phyloP scores from a whole-genome alignment of 2,329 filamentous ascomycete genomes.

The Aspergillus texensis region DNA sequence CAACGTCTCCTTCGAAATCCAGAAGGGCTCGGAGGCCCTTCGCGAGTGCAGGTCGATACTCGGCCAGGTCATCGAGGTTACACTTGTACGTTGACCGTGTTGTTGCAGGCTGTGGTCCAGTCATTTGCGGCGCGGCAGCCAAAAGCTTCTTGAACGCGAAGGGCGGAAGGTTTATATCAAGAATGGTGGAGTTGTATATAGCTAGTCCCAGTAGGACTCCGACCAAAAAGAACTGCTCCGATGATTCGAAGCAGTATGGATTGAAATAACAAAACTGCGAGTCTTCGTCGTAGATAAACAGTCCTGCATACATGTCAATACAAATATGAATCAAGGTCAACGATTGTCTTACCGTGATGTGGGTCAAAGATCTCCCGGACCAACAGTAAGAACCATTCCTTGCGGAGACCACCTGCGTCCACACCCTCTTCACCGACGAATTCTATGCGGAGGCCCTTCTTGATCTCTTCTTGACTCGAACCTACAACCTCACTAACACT shows the following conservation, averaged over 20 bases:
- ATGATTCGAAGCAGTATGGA: slow-evolving; percentile 83
- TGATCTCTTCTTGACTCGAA: slow-evolving; percentile 79
- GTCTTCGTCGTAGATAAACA: slow-evolving; percentile 91
- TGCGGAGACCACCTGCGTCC: slow-evolving; percentile 84
- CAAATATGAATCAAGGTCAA: background rate
- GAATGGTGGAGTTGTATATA: slow-evolving; percentile 92
- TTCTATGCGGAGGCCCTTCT: slow-evolving; percentile 83
- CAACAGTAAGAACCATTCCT: slow-evolving; percentile 92
- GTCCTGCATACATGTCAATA: slow-evolving; percentile 55
- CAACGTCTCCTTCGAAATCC: slow-evolving; percentile 82
- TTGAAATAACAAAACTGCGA: slow-evolving; percentile 94
- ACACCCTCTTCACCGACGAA: slow-evolving; percentile 89
- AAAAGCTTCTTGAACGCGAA: slow-evolving; percentile 89
- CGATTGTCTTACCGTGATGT: slow-evolving; percentile 68
- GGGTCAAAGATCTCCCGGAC: slow-evolving; percentile 90
- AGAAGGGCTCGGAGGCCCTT: slow-evolving; percentile 74
- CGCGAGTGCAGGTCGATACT: slow-evolving; percentile 77
- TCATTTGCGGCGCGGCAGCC: slow-evolving; percentile 69
- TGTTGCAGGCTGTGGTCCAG: slow-evolving; percentile 59
- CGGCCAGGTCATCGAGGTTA: slow-evolving; percentile 78
- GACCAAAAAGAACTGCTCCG: slow-evolving; percentile 88
- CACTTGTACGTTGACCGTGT: slow-evolving; percentile 66
- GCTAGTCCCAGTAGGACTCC: slow-evolving; percentile 85
- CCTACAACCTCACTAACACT: slow-evolving; percentile 84
- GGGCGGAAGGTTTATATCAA: slow-evolving; percentile 83